Conservation (phyloP, 495 filamentous ascomycete genomes). For the Pseudoneurospora amorphoporcata region DNA sequence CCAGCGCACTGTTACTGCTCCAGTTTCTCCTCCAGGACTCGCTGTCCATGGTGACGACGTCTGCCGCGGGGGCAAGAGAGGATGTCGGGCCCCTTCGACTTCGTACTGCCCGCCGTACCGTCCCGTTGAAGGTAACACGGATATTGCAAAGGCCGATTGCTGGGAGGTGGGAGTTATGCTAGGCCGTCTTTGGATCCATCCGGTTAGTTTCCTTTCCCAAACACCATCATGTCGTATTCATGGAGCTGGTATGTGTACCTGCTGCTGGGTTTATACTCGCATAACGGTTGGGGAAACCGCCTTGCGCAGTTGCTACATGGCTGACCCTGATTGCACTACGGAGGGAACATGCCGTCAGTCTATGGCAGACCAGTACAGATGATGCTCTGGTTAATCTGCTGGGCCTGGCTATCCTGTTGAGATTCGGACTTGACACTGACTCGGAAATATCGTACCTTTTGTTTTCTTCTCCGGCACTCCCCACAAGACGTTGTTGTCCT, state of each 20-base stretch:
- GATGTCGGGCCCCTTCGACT: neutral
- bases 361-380: neutral
- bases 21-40: neutral
- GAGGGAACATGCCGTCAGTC: neutral
- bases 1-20: conserved; percentile 9
- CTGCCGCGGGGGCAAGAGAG: conserved; percentile 5
- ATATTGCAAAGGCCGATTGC: conserved; percentile 17
- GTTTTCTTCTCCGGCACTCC: conserved; percentile 31
- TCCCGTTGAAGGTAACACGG: conserved; percentile 8
- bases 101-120: neutral
- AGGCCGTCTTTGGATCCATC: conserved; percentile 10
- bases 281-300: conserved; percentile 27
- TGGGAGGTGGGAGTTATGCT: conserved; percentile 5
- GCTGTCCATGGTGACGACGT: conserved; percentile 8
- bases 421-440: neutral
- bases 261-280: conserved; percentile 25
- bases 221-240: neutral
- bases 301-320: conserved; percentile 32
- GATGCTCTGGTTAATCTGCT: neutral
- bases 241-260: conserved; percentile 11
- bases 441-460: conserved; percentile 20
- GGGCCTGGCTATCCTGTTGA: neutral
- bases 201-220: neutral
- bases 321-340: conserved; percentile 29
- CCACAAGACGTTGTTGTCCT: conserved; percentile 29